phyloP scores from a whole-genome alignment of 1,139 yeast genomes.

The Casaregolazyma suthepensis region DNA sequence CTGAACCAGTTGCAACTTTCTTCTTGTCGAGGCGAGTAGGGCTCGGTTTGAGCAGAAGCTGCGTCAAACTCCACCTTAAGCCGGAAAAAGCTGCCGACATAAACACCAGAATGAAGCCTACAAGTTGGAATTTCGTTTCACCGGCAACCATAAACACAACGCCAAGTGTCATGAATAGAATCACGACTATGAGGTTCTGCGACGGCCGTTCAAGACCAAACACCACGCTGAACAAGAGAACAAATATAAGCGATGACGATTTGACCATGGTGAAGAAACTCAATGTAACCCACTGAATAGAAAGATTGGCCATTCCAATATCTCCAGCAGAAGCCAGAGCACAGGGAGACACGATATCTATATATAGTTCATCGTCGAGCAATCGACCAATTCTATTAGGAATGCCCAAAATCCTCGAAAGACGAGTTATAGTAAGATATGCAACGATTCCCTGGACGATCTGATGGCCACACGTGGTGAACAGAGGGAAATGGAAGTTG shows the following conservation, averaged over 20 bases:
- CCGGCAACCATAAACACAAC: constrained; percentile 81
- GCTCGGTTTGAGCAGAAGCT: constrained; percentile 42
- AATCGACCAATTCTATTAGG: neutral
- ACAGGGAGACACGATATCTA: constrained; percentile 66
- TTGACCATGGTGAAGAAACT: constrained; percentile 91
- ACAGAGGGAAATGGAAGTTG: constrained; percentile 73
- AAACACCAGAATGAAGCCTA: constrained; percentile 70
- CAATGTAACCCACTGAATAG: constrained; percentile 70
- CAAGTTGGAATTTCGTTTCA: constrained; percentile 35
- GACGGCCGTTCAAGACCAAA: constrained; percentile 71
- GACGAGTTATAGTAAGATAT: constrained; percentile 7
- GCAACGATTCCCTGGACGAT: constrained; percentile 43
- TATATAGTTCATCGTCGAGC: constrained; percentile 12
- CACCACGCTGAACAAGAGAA: constrained; percentile 74
- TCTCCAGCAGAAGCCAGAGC: constrained; percentile 87
- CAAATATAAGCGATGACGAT: constrained; percentile 81
- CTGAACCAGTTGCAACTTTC: neutral
- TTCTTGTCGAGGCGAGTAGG: constrained; percentile 2
- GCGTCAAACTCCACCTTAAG: constrained; percentile 91
- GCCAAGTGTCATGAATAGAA: constrained; percentile 69
- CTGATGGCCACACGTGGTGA: constrained; percentile 84
- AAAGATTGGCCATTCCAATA: constrained; percentile 85
- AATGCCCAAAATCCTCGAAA: neutral
- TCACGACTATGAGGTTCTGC: constrained; percentile 60
- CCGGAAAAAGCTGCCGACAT: constrained; percentile 81